These are phyloP conservation scores for Phytophthora litchii DNA, from an alignment of 352 stramenopile genomes.

Conservation along the genomic window DNA sequence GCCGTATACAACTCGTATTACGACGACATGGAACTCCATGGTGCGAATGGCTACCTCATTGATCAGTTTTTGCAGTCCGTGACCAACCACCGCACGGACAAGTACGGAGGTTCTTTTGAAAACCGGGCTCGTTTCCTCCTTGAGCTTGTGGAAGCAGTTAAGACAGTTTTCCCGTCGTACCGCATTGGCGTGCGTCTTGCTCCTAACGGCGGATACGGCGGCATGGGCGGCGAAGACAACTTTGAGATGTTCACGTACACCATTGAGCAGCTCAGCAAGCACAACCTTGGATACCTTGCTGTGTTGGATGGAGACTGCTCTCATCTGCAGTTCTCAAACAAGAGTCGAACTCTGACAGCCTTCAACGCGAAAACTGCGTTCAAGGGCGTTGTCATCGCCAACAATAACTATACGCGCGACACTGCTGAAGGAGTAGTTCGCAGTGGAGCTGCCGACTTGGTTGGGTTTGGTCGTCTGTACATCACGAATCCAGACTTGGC, in stretches of 20 bases:
- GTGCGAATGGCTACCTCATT: conserved; percentile 91
- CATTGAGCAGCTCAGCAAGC: too few relatives aligned
- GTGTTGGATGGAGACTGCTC: too few relatives aligned
- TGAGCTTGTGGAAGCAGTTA: conserved; percentile 67
- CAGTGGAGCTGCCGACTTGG: conserved; percentile 39
- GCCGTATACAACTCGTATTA: too few relatives aligned
- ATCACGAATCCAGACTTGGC: conserved; percentile 63
- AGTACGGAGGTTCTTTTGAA: conserved; percentile 40
- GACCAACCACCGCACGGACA: conserved; percentile 79
- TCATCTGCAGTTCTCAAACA: too few relatives aligned
- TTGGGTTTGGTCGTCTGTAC: conserved; percentile 55
- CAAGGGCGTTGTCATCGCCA: conserved; percentile 43
- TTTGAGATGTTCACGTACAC: too few relatives aligned
- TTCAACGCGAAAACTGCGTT: conserved; percentile 37
- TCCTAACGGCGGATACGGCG: too few relatives aligned
- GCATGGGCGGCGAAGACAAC: too few relatives aligned
- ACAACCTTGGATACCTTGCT: too few relatives aligned
- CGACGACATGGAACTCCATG: too few relatives aligned
- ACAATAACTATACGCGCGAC: conserved; percentile 42
- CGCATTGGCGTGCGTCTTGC: too few relatives aligned
- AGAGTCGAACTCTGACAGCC: conserved; percentile 29
- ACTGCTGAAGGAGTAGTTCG: conserved; percentile 38
- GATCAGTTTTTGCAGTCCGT: conserved; percentile 85
- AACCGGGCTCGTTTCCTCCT: conserved; percentile 58
- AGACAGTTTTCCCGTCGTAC: conserved; percentile 33